phyloP scores from a whole-genome alignment of 495 filamentous ascomycete genomes.

The Bombardia bombarda region DNA sequence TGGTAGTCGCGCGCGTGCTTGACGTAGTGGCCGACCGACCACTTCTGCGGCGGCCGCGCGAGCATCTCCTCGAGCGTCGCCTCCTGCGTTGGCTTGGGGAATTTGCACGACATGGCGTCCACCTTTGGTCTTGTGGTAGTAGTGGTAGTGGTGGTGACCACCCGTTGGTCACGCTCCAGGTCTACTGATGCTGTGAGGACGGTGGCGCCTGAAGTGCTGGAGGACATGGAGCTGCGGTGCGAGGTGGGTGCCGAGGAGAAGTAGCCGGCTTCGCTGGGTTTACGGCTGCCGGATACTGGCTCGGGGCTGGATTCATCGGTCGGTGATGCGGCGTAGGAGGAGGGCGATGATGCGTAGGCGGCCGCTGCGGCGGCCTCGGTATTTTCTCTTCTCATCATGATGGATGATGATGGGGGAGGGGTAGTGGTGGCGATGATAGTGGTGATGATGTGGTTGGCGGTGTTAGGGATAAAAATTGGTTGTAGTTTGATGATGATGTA shows the following conservation, averaged over 20 bases:
- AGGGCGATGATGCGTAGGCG: no score
- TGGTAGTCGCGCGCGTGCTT: constrained; percentile 21
- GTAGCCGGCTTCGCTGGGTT: constrained; percentile 1
- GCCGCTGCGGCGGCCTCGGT: no score
- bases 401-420: no score
- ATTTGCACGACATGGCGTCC: constrained; percentile 22
- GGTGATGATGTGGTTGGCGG: no score
- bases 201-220: constrained; percentile 5
- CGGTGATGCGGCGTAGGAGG: not conserved
- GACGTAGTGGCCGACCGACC: constrained; percentile 29
- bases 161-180: constrained; percentile 5
- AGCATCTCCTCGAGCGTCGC: constrained; percentile 33
- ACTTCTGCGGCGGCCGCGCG: constrained; percentile 26
- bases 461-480: no score
- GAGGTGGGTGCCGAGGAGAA: constrained; percentile 7
- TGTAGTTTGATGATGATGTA: no score
- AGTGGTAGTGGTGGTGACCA: not conserved
- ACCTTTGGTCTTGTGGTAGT: constrained; percentile 8
- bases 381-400: no score
- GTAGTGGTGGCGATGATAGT: no score
- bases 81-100: constrained; percentile 24
- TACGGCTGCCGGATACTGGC: no score
- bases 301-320: no score
- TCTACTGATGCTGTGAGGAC: not conserved
- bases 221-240: constrained; percentile 11